Evolutionary conservation across 257 asterid species (phyloP), one percentile per base, ranked within the genome.

Genomic region (Salvia miltiorrhiza): DNA sequence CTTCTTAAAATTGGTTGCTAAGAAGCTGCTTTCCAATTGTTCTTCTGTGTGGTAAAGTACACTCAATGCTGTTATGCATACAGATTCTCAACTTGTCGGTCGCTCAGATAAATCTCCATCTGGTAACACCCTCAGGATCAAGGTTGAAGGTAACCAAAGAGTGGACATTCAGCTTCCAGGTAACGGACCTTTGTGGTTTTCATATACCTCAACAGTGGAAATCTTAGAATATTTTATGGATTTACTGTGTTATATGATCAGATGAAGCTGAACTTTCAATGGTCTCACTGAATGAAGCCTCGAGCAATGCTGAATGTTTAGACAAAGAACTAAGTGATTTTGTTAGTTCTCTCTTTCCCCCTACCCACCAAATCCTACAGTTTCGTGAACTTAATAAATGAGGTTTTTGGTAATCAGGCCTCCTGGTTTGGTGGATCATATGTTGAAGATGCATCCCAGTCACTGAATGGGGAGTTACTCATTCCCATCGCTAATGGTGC

Each of bases 341-440:
- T 83, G 99, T 94, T 35, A 83, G 96, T 75, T 19, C 50, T 19
- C 71, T 67, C 76, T 47, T 28, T 63, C 45, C 48, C 47, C 65
- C 43, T 64, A 5, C 69, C 59, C 41, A 16, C 62, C 35, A 63
- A 47, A 50, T 17, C 45, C 7, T 26, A 28, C 33, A 33, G 16
- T 39, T 50, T 33, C 8, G 35, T 39, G n/a, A 56, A 14, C 24
- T 54, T 79, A 30, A 62, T 68, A 16, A 56, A 65, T 71, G 48
- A 72, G 60, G 43, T 40, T 56, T 56, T 32, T 12, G 71, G 16
- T 65, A 63, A 48, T 50, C 77, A 94, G 99, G 97, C 97, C 32
- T 85, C 95, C 67, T 86, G 86, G 90, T 69, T 91, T 77, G 94
- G 96, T 58, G 99, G 97, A 77, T 86, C 99, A 45, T 94, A 94